Evolutionary conservation across 192 early-diverging fungal species (phyloP), one percentile per base, ranked within the genome.

Genomic region (Coemansia sp.): DNA sequence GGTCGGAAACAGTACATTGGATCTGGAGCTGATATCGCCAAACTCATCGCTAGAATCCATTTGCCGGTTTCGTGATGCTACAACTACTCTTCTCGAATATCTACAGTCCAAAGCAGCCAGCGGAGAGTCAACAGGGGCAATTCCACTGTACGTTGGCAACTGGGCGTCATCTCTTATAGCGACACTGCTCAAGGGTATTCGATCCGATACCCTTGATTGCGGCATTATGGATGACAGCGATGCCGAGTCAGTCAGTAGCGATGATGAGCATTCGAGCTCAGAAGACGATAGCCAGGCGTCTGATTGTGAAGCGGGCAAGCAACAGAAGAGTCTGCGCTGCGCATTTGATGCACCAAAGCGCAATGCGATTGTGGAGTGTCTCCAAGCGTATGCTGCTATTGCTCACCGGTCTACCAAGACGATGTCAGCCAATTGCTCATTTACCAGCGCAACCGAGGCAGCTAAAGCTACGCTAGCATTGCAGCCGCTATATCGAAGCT

Each of bases 401-500:
- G 39, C 61, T 9, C 69, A 75, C 50, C 72, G 66, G 37, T 80
- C 77, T n/a, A 74, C 68, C 31, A 71, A 64, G 47, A 60, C 69
- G 14, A 62, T 80, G 66, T 10, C 50, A 3, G 27, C 61, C 22
- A 58, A 31, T 31, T 57, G 64, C 12, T 35, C 72, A 22, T 59
- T 62, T 38, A 23, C 52, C 10, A 65, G 50, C 27, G 77, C 77
- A 4, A 7, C 64, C 12, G 72, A 80, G 8, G 65, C 85, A 14
- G 61, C 82, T 1, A 82, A 80, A 58, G 60, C 72, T 4, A 60
- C 87, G 4, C 68, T 85, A 0, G 74, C 79, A 4, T 75, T 85
- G 6, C 84, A 85, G 52, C 75, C 87, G 4, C 74, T 92, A 0
- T 89, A 84, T 60, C 75, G 84, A 17, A 88, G 85, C 23, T 93